A percentile compares a stretch with the other conserved stretches of the same genome.
These are phyloP conservation scores for Curvularia sp. DNA, from an alignment of 2,329 filamentous ascomycete genomes.

Conservation along the genomic window DNA sequence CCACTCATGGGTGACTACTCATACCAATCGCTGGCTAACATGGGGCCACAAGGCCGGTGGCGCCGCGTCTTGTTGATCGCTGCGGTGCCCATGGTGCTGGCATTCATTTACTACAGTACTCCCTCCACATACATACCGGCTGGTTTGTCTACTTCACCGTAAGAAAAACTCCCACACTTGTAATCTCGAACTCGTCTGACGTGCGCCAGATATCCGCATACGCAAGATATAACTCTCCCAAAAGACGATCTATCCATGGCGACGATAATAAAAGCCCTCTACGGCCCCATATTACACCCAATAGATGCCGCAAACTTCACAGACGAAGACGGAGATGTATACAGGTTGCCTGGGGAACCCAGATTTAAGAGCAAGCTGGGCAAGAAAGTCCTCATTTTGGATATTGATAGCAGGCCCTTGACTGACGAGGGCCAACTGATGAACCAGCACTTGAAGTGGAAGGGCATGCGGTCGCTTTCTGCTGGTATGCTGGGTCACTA, in stretches of 20 bases:
- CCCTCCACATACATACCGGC: conserved; percentile 34
- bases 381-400: conserved; percentile 49
- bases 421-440: conserved; percentile 47
- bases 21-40: conserved; percentile 42
- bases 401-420: conserved; percentile 50
- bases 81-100: conserved; percentile 40
- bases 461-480: conserved; percentile 47
- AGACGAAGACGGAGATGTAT: conserved; percentile 48
- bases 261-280: conserved; percentile 50
- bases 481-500: conserved; percentile 52
- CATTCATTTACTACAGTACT: conserved; percentile 43
- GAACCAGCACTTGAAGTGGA: conserved; percentile 48
- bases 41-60: conserved; percentile 48
- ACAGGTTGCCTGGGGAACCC: conserved; percentile 41
- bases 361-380: conserved; percentile 47
- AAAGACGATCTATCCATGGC: conserved; percentile 44
- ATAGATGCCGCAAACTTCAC: conserved; percentile 49
- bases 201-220: conserved; percentile 31
- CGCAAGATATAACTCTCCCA: conserved; percentile 37
- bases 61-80: conserved; percentile 45
- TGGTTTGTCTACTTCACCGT: conserved; percentile 33
- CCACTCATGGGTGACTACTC: conserved; percentile 36
- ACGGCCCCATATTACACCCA: conserved; percentile 47
- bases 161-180: conserved; percentile 11
- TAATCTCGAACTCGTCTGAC: conserved; percentile 7